Evolutionary conservation across 164 flowering plant species (phyloP), one percentile per base, ranked within the genome.

Genomic region (Litsea cubeba): DNA sequence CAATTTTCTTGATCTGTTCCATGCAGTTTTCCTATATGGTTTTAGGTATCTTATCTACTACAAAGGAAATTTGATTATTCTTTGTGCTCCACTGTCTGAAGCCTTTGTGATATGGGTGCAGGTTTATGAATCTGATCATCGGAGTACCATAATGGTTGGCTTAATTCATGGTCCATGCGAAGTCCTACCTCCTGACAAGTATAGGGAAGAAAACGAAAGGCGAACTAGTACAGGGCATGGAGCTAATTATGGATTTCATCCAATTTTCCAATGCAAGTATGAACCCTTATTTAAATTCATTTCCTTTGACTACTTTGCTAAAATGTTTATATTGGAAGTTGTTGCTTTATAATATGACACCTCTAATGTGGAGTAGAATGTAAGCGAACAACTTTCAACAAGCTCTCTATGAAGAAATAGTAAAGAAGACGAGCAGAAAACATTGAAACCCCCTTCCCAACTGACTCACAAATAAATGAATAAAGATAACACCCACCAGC

Each of bases 41-140:
- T 54, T 54, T 3, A 54, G 17, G 17, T 3, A 15, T 54, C 20
- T 54, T 54, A 54, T 17, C 60, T 54, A 54, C 60, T 20, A 54
- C 6, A n/a, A 15, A 0, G 1, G 20, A 54, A 20, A 60, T 71
- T 5, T 10, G 60, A 18, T 62, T 62, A 50, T 10, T 26, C 17
- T 18, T 32, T 32, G n/a, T 60, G 26, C 67, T 32, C 1, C 50
- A 51, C n/a, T 23, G 14, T 46, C 30, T 72, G 35, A 28, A 26
- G 73, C 40, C 74, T 26, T 28, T 73, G 28, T 40, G 18, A 58
- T 51, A 7, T 77, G 30, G 46, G 72, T 78, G 26, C 80, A 91
- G 97, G 91, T 90, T 0, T 92, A 85, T 71, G 93, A 87, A 74
- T 90, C 93, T 70, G 83, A 84, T 80, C 82, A 80, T 76, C 84